Conservation (phyloP, 2,329 filamentous ascomycete species). For the Cyphellophora europaea region DNA sequence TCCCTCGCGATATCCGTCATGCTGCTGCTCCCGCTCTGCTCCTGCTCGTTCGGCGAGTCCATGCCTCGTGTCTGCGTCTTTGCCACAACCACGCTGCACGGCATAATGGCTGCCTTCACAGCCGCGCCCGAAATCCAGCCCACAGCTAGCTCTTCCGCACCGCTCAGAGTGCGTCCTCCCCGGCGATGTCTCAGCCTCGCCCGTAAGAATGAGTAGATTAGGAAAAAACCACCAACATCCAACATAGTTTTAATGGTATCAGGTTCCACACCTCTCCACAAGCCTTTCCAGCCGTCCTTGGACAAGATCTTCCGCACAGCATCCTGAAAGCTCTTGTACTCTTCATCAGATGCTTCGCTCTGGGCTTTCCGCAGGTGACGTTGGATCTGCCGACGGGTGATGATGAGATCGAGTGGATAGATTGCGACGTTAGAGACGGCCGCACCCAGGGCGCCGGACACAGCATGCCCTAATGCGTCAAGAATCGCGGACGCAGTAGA, state of each 20-base stretch:
- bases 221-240: constrained; percentile 79
- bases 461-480: constrained; percentile 67
- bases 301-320: constrained; percentile 62
- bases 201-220: constrained; percentile 59
- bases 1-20: constrained; percentile 50
- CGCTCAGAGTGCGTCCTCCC: constrained; percentile 37
- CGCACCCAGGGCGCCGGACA: constrained; percentile 69
- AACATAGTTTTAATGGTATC: constrained; percentile 59
- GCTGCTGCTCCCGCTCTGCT: constrained; percentile 17
- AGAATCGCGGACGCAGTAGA: constrained; percentile 40
- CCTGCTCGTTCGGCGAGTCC: constrained; percentile 20
- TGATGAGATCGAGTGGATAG: constrained; percentile 74
- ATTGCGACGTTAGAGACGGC: constrained; percentile 68
- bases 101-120: constrained; percentile 67
- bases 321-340: constrained; percentile 59
- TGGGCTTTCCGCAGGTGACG: constrained; percentile 40
- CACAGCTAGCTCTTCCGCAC: constrained; percentile 64
- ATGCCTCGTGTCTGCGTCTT: constrained; percentile 57
- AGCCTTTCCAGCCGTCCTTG: constrained; percentile 50
- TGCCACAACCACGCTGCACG: constrained; percentile 72
- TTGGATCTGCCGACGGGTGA: constrained; percentile 75
- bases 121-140: constrained; percentile 66
- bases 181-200: constrained; percentile 15
- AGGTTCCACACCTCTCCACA: constrained; percentile 58
- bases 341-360: constrained; percentile 25